These are phyloP conservation scores for Eucalyptus marginata DNA, from an alignment of 345 rosid species.

Conservation along the genomic window DNA sequence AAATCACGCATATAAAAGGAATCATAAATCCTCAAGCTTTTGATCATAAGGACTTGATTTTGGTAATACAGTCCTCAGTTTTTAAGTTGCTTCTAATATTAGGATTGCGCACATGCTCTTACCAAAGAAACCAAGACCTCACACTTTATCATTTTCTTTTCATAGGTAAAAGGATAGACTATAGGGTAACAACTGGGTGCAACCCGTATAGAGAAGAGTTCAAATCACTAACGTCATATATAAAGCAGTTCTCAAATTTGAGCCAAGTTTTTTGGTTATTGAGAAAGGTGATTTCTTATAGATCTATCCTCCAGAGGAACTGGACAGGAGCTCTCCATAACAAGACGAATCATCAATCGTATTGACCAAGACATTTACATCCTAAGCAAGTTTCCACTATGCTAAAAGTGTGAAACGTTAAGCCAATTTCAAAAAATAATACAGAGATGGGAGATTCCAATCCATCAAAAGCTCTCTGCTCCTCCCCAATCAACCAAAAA, in stretches of 20 bases:
- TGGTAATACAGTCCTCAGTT: background rate
- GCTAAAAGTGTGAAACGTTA: background rate
- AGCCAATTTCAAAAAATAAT: background rate
- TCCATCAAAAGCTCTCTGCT: background rate
- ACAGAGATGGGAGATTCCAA: background rate
- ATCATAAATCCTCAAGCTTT: too few relatives aligned
- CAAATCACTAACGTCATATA: background rate
- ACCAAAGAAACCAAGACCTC: background rate
- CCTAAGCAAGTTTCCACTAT: background rate
- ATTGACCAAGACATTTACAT: background rate
- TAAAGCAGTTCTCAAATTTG: background rate
- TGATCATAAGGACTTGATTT: background rate
- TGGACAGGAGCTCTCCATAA: background rate
- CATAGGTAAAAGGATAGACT: background rate
- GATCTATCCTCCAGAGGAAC: background rate
- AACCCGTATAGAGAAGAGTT: background rate
- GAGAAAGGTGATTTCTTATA: too few relatives aligned
- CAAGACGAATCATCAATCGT: background rate
- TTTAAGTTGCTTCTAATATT: background rate
- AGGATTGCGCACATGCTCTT: background rate
- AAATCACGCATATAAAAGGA: background rate
- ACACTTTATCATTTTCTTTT: background rate
- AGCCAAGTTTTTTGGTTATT: too few relatives aligned
- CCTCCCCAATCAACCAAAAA: background rate
- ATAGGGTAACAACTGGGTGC: background rate